phyloP scores from a whole-genome alignment of 768 basidiomycete species.

The Gymnopilus dilepis region DNA sequence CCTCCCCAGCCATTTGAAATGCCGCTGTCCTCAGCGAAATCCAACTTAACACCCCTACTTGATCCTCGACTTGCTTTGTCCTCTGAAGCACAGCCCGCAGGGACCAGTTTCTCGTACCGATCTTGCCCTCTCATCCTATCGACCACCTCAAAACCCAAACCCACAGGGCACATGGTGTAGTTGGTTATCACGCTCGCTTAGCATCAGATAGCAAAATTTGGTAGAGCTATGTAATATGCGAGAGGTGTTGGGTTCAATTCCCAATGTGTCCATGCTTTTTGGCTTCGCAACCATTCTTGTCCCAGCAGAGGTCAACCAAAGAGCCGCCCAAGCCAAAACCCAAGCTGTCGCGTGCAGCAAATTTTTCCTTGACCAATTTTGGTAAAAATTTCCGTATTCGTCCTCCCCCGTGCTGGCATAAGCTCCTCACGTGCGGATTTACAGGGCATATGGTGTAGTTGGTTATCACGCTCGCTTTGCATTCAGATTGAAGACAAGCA shows the following conservation, averaged over 20 bases:
- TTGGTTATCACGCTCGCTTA: conserved; percentile 31
- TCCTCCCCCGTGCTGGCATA: not conserved
- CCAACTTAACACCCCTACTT: too few relatives aligned
- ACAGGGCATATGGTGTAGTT: conserved; percentile 28
- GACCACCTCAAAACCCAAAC: not conserved
- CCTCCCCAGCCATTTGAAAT: too few relatives aligned
- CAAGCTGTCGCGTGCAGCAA: too few relatives aligned
- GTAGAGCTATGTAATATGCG: conserved; percentile 12
- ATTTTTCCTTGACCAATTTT: too few relatives aligned
- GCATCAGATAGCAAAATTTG: conserved; percentile 12
- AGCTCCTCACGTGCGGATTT: too few relatives aligned
- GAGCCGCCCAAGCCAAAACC: too few relatives aligned
- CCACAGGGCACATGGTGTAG: conserved; percentile 32
- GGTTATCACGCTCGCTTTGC: conserved; percentile 29
- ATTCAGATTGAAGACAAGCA: not conserved
- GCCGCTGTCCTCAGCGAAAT: too few relatives aligned
- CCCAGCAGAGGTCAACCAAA: too few relatives aligned
- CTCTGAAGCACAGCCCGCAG: too few relatives aligned
- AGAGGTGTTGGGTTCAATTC: conserved; percentile 34
- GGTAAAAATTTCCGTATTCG: not conserved
- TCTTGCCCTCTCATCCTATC: not conserved
- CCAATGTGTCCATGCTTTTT: conserved; percentile 29
- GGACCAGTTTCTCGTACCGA: not conserved
- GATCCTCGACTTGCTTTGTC: too few relatives aligned
- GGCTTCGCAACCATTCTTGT: too few relatives aligned